Base-by-base conservation (phyloP, 495 filamentous ascomycete species). In the Hypoxylon fuscum region DNA sequence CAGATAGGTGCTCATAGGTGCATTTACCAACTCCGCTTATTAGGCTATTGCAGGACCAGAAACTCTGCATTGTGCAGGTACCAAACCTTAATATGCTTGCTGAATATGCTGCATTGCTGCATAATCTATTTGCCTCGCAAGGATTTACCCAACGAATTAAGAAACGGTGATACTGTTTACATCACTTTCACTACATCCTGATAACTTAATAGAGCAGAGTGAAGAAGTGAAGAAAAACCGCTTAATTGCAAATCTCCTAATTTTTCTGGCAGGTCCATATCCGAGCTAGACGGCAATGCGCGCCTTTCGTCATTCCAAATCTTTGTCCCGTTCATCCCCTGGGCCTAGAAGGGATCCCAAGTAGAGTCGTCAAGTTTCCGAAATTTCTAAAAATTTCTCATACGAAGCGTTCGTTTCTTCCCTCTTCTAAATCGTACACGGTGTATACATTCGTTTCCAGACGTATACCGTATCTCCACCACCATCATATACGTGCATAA, bases 291-390 rank as follows among this genome's bases (percentile, higher is more conserved):
- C 29, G 60, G 40, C 23, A 52, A 53, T 58, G 41, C 49, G 47
- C 4, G 25, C 50, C 44, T 65, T 60, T 65, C 62, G 62, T 65
- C 62, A 55, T 59, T 51, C 55, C 18, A 35, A 14, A 27, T 27
- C 25, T 27, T 8, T 27, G 25, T 64, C 23, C 18, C 49, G n/a
- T 25, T 10, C 10, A n/a, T 47, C 48, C 18, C 49, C 48, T 50
- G 18, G 38, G n/a, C 12, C 48, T 34, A 59, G 37, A 55, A 62
- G 57, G 32, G 49, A 60, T 54, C 49, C 51, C 21, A 41, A 62
- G 23, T 48, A 17, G 41, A 55, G 61, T 51, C 32, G 46, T 55
- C 15, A 17, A n/a, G 22, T 52, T 53, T 44, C 34, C 45, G 43
- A 50, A 32, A 25, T 44, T 49, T 59, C 48, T 20, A 34, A 58